These are phyloP conservation scores for Aspergillus kassunensis DNA, from an alignment of 495 filamentous ascomycete species.

Conservation along the genomic window DNA sequence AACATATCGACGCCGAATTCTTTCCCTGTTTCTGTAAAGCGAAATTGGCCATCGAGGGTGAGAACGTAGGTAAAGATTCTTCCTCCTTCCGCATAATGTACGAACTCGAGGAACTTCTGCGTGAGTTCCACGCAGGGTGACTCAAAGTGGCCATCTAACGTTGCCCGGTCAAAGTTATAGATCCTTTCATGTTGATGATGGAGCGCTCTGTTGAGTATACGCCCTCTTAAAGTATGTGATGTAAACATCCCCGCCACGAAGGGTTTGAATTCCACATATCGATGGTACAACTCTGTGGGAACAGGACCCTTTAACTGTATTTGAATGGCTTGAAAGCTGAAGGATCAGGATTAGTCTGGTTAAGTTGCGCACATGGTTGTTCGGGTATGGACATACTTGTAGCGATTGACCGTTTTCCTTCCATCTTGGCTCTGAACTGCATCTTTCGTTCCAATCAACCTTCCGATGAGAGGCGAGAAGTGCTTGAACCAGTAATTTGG, in stretches of 20 bases:
- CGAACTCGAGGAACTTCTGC: constrained; percentile 77
- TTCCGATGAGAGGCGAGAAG: constrained; percentile 82
- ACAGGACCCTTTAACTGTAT: constrained; percentile 84
- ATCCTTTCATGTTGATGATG: constrained; percentile 85
- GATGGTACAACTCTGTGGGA: constrained; percentile 73
- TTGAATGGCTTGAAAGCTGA: constrained; percentile 88
- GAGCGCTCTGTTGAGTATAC: constrained; percentile 74
- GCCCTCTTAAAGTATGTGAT: constrained; percentile 66
- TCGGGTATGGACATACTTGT: constrained; percentile 54
- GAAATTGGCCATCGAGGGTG: constrained; percentile 77
- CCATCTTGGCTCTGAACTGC: constrained; percentile 42
- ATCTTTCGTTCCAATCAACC: constrained; percentile 73
- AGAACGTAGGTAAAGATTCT: constrained; percentile 90
- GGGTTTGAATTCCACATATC: constrained; percentile 88
- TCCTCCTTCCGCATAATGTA: constrained; percentile 77
- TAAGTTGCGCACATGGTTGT: not conserved
- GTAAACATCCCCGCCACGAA: constrained; percentile 89
- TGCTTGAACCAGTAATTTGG: constrained; percentile 78
- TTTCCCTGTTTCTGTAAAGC: constrained; percentile 92
- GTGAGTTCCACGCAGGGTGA: constrained; percentile 60
- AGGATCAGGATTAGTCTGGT: not conserved
- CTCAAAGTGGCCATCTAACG: constrained; percentile 60
- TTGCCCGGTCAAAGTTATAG: constrained; percentile 78
- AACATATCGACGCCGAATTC: constrained; percentile 91
- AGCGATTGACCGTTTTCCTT: constrained; percentile 54